Evolutionary conservation across 164 flowering plant genomes (phyloP), one percentile per base, ranked within the genome.

Genomic region (Aristolochia fimbriata): DNA sequence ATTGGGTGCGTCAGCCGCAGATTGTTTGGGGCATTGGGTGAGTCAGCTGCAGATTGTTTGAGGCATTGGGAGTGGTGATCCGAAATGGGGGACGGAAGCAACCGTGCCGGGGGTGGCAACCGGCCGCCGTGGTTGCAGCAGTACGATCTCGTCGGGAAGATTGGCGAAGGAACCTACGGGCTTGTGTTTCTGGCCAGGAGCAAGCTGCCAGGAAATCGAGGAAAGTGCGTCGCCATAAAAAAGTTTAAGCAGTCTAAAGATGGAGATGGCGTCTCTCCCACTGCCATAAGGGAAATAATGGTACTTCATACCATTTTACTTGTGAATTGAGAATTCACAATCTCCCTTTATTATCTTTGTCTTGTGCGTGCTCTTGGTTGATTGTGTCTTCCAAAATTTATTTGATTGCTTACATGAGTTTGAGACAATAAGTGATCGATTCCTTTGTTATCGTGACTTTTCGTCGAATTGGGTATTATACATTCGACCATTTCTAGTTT

Each of bases 251-350:
- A 87, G 69, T 87, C 97, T 62, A 94, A 94, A 65, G 97, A 94
- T 71, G 99, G 97, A 7, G 97, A 94, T 64, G 99, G 99, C 51
- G 92, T 94, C 65, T 94, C 99, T 23, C 99, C 99, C 47, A 94
- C 99, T 12, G 99, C 99, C 41, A 91, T 94, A 59, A 89, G 99
- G 6, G 99, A 94, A 75, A 94, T 91, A 68, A 91, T 91, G 94
- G 94, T 89, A 57, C 43, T 37, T 37, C 20, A 51, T 31, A 11
- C 33, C 48, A 3, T 19, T 22, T 53, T 19, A 4, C 6, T 27
- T 19, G 7, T 22, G 24, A 53, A 19, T 53, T 53, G 56, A 19
- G n/a, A 19, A 53, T 21, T 53, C 5, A 2, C 30, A 2, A 27
- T 27, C 30, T 27, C 30, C 2, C 5, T 27, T 27, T 27, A 5